These are phyloP conservation scores for Elymus sibiricus DNA, from an alignment of 176 grass and related monocot species.

Conservation along the genomic window DNA sequence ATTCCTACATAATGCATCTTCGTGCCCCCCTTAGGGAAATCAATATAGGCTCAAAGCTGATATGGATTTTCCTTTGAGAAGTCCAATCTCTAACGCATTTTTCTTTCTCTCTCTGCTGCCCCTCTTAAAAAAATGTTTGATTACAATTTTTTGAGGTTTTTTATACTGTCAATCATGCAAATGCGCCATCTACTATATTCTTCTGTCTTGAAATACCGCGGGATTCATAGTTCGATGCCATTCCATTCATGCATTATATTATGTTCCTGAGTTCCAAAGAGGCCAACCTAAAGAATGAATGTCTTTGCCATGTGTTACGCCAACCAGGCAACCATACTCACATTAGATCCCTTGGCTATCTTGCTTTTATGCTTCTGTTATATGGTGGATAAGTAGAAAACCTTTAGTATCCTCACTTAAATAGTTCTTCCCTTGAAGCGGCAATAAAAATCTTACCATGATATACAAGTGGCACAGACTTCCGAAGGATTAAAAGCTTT, in stretches of 20 bases:
- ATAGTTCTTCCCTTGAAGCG: not conserved
- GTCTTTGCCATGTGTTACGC: not conserved
- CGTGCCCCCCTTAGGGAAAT: not conserved
- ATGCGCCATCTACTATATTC: not conserved
- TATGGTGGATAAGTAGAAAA: not conserved
- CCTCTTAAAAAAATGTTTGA: not conserved
- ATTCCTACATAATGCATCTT: not conserved
- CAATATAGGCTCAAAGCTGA: not conserved
- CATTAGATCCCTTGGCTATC: not conserved
- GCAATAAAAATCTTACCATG: not conserved
- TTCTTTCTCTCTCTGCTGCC: not conserved
- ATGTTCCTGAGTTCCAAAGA: not conserved
- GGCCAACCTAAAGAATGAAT: not conserved
- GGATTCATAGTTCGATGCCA: not conserved
- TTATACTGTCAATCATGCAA: not conserved
- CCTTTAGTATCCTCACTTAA: not conserved
- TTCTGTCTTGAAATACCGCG: not conserved
- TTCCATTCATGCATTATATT: not conserved
- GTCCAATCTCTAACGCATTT: not conserved
- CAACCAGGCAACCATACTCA: not conserved
- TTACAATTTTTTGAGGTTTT: not conserved
- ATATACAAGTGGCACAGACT: not conserved
- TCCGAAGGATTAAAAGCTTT: not conserved
- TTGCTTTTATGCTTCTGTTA: not conserved
- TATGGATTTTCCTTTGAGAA: not conserved